phyloP scores from a whole-genome alignment of 2,329 filamentous ascomycete genomes.

The Drechslerella stenobrocha region DNA sequence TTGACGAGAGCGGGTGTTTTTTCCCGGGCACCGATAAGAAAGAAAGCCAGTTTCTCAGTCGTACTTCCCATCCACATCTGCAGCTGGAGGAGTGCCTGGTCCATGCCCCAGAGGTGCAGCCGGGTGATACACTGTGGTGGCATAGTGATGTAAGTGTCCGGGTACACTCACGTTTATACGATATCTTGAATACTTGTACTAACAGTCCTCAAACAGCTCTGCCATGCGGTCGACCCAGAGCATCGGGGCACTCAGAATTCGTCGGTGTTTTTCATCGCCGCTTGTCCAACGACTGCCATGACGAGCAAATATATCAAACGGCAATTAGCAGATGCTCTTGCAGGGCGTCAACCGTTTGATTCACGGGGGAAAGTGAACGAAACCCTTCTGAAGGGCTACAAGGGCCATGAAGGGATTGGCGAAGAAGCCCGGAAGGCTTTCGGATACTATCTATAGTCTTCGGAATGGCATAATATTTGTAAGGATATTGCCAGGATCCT shows the following conservation, averaged over 20 bases:
- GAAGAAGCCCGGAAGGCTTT: constrained; percentile 41
- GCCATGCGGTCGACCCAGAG: constrained; percentile 57
- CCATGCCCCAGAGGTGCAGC: constrained; percentile 55
- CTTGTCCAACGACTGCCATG: constrained; percentile 55
- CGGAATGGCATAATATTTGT: too few species aligned
- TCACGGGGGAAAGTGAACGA: constrained; percentile 33
- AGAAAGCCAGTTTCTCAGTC: constrained; percentile 56
- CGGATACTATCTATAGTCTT: constrained; percentile 35
- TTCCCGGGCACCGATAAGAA: constrained; percentile 56
- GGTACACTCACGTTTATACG: not conserved
- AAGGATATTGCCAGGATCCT: too few species aligned
- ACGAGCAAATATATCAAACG: constrained; percentile 53
- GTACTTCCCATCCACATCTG: constrained; percentile 56
- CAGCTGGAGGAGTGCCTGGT: constrained; percentile 56
- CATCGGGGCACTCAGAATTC: constrained; percentile 55
- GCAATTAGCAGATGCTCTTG: constrained; percentile 53
- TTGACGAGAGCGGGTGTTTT: constrained; percentile 50
- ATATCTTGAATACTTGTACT: not conserved
- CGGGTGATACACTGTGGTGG: constrained; percentile 58
- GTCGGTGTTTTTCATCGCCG: constrained; percentile 55
- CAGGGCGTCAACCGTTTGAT: constrained; percentile 52
- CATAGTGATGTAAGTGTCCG: constrained; percentile 55
- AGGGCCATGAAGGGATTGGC: constrained; percentile 25
- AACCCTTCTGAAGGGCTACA: constrained; percentile 31
- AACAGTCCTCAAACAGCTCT: constrained; percentile 51